phyloP scores from a whole-genome alignment of 2,329 filamentous ascomycete species.

The Sporothrix globosa region DNA sequence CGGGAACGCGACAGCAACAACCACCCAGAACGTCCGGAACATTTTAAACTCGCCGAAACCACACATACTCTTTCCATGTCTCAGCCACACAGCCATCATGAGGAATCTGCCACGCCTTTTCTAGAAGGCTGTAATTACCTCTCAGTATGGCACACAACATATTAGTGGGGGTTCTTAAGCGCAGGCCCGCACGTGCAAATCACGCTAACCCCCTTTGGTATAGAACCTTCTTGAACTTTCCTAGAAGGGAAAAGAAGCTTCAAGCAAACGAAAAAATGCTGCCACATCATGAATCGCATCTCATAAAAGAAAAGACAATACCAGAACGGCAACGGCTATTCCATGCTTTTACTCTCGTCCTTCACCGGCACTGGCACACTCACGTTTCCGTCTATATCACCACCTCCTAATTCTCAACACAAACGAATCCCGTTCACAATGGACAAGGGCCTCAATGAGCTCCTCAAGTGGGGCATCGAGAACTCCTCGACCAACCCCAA shows the following conservation, averaged over 20 bases:
- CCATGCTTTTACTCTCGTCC: neutral
- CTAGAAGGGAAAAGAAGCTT: slow-evolving; percentile 39
- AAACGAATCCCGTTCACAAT: slow-evolving; percentile 36
- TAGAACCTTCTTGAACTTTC: slow-evolving; percentile 46
- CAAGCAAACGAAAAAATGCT: slow-evolving; percentile 27
- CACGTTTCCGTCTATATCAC: neutral
- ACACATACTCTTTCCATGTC: neutral
- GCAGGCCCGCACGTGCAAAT: slow-evolving; percentile 19
- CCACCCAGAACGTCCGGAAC: neutral
- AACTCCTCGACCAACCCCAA: slow-evolving; percentile 37
- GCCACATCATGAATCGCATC: slow-evolving; percentile 5
- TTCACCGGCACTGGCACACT: neutral
- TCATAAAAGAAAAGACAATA: neutral
- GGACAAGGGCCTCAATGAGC: slow-evolving; percentile 44
- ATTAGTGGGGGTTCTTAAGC: slow-evolving; percentile 13
- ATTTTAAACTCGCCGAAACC: neutral
- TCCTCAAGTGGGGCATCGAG: slow-evolving; percentile 47
- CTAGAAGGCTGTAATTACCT: neutral
- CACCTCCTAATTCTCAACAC: neutral
- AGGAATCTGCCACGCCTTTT: slow-evolving; percentile 6
- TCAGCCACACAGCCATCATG: slow-evolving; percentile 22
- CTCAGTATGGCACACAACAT: neutral
- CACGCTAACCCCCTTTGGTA: slow-evolving; percentile 40
- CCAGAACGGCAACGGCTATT: neutral
- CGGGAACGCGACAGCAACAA: neutral